Base-by-base conservation (phyloP, 768 basidiomycete species). In the Macrolepiota dolichaula region DNA sequence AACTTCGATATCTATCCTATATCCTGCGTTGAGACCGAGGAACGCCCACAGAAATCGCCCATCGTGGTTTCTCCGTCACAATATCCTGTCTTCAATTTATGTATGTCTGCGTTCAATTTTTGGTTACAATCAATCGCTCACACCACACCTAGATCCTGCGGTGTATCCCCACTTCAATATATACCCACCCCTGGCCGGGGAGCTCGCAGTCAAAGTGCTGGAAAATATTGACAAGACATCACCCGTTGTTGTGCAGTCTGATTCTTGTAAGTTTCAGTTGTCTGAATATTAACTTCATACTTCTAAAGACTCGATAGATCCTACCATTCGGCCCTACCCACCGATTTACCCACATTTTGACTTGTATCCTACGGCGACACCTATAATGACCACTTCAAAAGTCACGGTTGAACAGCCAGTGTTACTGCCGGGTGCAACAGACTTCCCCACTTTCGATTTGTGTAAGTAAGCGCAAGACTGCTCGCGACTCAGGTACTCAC, bases 61-160 rank as follows among this genome's bases (percentile, higher is more conserved):
- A 64, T 58, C 46, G 17, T 22, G 1, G 17, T 57, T 10, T 49
- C 57, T 11, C 4, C 11, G 22, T 50, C 47, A 2, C 51, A 54
- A 11, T 80, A 78, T 61, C 78, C 79, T 2, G 71, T 66, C 62
- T 71, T 79, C 62, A 70, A 73, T 53, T 65, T 76, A 4, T 79
- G 78, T 78, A 63, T 57, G 12, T 19, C n/a, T 24, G 4, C 12
- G 12, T 22, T 22, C 7, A 3, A 19, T 38, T 36, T 22, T 7
- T 25, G 12, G 2, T 17, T 19, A 13, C 4, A 13, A 22, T 4
- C 15, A 44, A 32, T 15, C 27, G 19, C 46, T 46, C 2, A 2
- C 15, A 40, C 7, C 29, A 32, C 15, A 9, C 24, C 44, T 51
- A 81, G 79, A 80, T 69, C 76, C 79, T 24, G 65, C 75, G 9